These are phyloP conservation scores for Physcomitrium patens DNA, from an alignment of 225 moss, liverwort and hornwort genomes.

Conservation along the genomic window DNA sequence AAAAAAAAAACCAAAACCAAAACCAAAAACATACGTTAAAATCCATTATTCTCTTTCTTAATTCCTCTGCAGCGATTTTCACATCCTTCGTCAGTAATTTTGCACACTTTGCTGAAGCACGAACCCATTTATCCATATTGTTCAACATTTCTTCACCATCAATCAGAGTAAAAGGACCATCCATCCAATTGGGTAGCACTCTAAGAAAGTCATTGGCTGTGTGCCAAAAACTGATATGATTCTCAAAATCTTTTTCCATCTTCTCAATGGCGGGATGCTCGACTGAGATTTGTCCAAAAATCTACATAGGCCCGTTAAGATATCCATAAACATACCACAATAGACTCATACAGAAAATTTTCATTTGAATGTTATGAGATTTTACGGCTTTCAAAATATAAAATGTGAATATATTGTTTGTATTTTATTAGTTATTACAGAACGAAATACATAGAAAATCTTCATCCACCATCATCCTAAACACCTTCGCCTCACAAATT, in stretches of 20 bases:
- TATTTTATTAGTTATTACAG: background rate
- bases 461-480: background rate
- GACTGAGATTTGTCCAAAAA: slow-evolving; percentile 50
- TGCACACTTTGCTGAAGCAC: slow-evolving; percentile 55
- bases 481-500: background rate
- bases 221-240: slow-evolving; percentile 60
- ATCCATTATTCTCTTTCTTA: slow-evolving; percentile 38
- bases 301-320: slow-evolving; percentile 27
- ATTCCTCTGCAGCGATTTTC: slow-evolving; percentile 48
- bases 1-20: too few species aligned
- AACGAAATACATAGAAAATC: background rate
- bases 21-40: too few species aligned
- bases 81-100: slow-evolving; percentile 51
- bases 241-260: slow-evolving; percentile 67
- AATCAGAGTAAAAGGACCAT: slow-evolving; percentile 65
- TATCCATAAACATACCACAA: background rate
- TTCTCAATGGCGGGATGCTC: slow-evolving; percentile 58
- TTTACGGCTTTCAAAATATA: background rate
- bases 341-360: background rate
- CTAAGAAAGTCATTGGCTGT: slow-evolving; percentile 57
- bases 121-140: slow-evolving; percentile 71
- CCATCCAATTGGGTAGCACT: slow-evolving; percentile 70
- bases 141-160: slow-evolving; percentile 48
- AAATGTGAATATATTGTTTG: background rate
- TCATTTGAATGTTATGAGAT: background rate